These are phyloP conservation scores for Dioscorea alata DNA, from an alignment of 106 monocot species.

Conservation along the genomic window DNA sequence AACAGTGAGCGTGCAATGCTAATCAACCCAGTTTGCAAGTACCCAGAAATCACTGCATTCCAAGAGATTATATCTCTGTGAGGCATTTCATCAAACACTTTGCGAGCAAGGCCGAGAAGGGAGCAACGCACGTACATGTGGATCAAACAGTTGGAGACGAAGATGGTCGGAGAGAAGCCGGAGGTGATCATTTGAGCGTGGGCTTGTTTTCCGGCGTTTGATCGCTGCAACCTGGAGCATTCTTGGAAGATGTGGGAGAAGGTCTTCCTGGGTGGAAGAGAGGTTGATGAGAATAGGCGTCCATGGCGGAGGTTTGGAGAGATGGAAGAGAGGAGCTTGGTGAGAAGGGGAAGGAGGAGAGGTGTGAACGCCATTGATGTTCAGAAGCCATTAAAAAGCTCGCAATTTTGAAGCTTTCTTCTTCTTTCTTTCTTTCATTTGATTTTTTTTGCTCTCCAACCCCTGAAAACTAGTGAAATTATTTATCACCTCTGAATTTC, in stretches of 20 bases:
- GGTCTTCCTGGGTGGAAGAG: neutral
- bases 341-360: neutral
- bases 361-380: too few relatives aligned
- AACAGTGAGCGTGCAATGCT: conserved; percentile 22
- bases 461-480: too few relatives aligned
- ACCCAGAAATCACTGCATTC: conserved; percentile 48
- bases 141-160: conserved; percentile 69
- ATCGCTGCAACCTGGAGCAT: conserved; percentile 16
- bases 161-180: conserved; percentile 66
- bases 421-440: too few relatives aligned
- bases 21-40: conserved; percentile 22
- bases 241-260: conserved; percentile 58
- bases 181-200: conserved; percentile 54
- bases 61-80: conserved; percentile 43
- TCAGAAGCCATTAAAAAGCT: too few relatives aligned
- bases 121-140: conserved; percentile 57
- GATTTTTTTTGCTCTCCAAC: too few relatives aligned
- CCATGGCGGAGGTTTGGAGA: neutral
- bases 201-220: conserved; percentile 20
- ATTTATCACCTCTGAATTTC: too few relatives aligned
- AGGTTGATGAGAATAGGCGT: neutral
- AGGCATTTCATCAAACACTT: conserved; percentile 44
- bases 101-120: conserved; percentile 19
- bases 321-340: neutral
- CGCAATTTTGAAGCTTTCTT: too few relatives aligned